Percentiles rank a stretch among this genome's conserved stretches.
Evolutionary conservation across 306 rosid genomes (phyloP).

Genomic region (Ormosia semicastrata): DNA sequence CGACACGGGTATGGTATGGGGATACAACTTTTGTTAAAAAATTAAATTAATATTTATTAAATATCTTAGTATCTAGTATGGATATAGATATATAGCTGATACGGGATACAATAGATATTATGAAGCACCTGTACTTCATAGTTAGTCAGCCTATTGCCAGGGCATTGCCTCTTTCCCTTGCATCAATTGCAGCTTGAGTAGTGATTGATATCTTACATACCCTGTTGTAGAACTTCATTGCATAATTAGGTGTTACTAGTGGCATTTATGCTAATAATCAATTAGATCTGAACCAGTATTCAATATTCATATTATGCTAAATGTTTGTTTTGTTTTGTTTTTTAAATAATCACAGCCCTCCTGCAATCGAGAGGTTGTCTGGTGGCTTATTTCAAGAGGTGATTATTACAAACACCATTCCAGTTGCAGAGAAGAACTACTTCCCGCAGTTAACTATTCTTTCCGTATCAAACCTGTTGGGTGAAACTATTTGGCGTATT

Average conservation of each 20-base stretch:
- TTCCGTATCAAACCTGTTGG: slow-evolving; percentile 66
- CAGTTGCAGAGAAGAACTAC: slow-evolving; percentile 56
- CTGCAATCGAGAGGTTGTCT: slow-evolving; percentile 68
- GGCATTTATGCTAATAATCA: not conserved
- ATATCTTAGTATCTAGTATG: too few relatives aligned
- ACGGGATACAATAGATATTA: too few relatives aligned
- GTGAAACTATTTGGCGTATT: slow-evolving; percentile 77
- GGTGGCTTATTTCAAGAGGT: slow-evolving; percentile 70
- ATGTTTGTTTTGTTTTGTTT: not conserved
- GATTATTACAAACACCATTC: slow-evolving; percentile 69
- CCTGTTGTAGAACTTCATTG: not conserved
- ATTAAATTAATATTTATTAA: too few relatives aligned
- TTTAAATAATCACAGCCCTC: slow-evolving; percentile 45
- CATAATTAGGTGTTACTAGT: not conserved
- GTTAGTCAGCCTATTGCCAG: not conserved
- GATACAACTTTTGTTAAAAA: too few relatives aligned
- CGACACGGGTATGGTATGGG: too few relatives aligned
- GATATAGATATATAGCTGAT: too few relatives aligned
- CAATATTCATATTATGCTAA: not conserved
- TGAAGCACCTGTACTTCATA: too few relatives aligned
- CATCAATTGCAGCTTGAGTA: not conserved
- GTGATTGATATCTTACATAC: not conserved
- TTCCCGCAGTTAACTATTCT: slow-evolving; percentile 75
- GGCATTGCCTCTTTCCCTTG: not conserved
- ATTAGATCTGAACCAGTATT: not conserved